phyloP scores from a whole-genome alignment of 345 rosid genomes.

The Dovyalis caffra region DNA sequence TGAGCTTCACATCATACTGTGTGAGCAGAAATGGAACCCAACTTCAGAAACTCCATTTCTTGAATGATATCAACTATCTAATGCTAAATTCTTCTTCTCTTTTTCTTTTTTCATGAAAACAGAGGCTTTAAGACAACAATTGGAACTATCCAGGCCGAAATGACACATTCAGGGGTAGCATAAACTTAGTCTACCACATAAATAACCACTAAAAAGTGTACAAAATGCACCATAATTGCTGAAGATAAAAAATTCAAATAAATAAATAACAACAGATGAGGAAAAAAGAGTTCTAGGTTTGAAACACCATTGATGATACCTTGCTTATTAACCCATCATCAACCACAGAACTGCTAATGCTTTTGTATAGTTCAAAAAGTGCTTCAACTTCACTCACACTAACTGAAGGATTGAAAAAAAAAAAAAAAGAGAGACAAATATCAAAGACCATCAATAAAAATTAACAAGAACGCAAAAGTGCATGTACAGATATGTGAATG shows the following conservation, averaged over 20 bases:
- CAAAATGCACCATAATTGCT: neutral
- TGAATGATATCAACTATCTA: neutral
- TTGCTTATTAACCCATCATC: constrained; percentile 96
- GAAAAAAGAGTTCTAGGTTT: neutral
- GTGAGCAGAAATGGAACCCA: neutral
- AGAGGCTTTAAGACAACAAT: neutral
- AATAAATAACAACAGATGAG: neutral
- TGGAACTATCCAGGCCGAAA: neutral
- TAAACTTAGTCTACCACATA: neutral
- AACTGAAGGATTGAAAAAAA: constrained; percentile 47
- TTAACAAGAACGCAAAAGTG: neutral
- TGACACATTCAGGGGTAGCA: neutral
- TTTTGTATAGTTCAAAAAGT: constrained; percentile 88
- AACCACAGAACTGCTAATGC: constrained; percentile 91
- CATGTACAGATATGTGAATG: neutral
- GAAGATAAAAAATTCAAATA: neutral
- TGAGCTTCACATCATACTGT: neutral
- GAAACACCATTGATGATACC: constrained; percentile 40
- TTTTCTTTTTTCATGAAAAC: neutral
- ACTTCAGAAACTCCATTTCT: neutral
- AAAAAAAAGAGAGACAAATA: constrained; percentile 6
- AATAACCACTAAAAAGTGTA: neutral
- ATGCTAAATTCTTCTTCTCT: neutral
- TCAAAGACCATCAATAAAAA: neutral
- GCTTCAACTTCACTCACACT: constrained; percentile 99